Conservation (phyloP, 805 yeast species). For the Maudiozyma serrabonitensis region DNA sequence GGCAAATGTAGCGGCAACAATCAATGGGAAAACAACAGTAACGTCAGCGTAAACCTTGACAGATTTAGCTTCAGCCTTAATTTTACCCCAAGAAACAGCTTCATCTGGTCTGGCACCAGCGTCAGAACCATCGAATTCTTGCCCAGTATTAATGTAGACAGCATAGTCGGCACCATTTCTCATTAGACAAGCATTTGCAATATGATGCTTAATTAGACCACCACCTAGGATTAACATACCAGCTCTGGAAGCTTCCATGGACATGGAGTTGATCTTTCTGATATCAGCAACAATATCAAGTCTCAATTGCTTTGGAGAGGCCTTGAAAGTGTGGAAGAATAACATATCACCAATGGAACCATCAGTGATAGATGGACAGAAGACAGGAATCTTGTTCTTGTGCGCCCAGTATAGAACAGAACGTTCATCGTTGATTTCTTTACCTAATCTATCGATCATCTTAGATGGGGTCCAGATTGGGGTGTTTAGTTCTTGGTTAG, state of each 20-base stretch:
- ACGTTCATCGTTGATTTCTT: conserved; percentile 87
- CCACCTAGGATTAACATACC: conserved; percentile 97
- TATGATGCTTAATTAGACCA: conserved; percentile 93
- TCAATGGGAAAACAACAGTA: conserved; percentile 86
- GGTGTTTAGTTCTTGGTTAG: conserved; percentile 35
- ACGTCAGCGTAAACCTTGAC: conserved; percentile 95
- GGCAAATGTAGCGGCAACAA: conserved; percentile 97
- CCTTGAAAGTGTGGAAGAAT: conserved; percentile 94
- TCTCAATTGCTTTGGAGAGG: conserved; percentile 82
- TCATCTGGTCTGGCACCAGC: conserved; percentile 99
- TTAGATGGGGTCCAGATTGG: conserved; percentile 88
- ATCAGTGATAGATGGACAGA: conserved; percentile 96
- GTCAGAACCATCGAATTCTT: conserved; percentile 97
- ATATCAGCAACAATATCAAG: conserved; percentile 92
- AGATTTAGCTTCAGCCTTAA: conserved; percentile 83
- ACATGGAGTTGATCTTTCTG: conserved; percentile 79
- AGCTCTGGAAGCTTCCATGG: conserved; percentile 89
- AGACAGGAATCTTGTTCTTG: conserved; percentile 89
- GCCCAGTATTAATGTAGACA: conserved; percentile 94
- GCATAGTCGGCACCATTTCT: conserved; percentile 99
- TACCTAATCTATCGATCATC: conserved; percentile 86
- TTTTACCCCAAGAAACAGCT: conserved; percentile 98
- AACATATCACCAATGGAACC: conserved; percentile 99
- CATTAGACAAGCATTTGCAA: conserved; percentile 96
- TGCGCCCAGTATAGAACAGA: conserved; percentile 97